Base-by-base conservation (phyloP, 768 basidiomycete genomes). In the Leccinum obscurum region DNA sequence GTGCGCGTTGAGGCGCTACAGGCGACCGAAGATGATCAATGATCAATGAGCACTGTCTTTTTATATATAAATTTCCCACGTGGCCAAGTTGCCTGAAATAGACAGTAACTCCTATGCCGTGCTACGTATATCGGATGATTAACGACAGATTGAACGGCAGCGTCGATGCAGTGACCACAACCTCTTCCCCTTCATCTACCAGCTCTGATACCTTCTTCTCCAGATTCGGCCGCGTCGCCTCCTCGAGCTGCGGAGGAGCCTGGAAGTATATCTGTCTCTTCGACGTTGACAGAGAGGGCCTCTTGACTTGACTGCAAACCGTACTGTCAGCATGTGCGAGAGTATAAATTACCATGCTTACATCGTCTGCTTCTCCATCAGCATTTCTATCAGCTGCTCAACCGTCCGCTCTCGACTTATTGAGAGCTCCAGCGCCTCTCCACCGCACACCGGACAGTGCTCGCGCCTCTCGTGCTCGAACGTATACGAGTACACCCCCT, bases 371-470 rank as follows among this genome's bases (percentile, higher is more conserved):
- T 83, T 88, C 76, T 94, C 95, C 2, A 85, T 80, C 63, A 98
- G 77, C 77, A 87, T 83, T 56, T 99, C 96, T 55, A 98, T 93
- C 56, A 99, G 77, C 54, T 85, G 80, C 67, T 97, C 94, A 26
- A 99, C 83, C 1, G 90, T 94, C 78, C 85, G 81, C 4, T 90
- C 89, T 30, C 80, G 79, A 58, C 80, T 85, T 60, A 97, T 83
- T 1, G 81, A 75, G 37, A 95, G 79, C 56, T 92, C 88, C 48
- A 95, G 76, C 0, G 90, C 79, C 72, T 96, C 92, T 35, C 95
- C 95, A 5, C 97, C 97, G 67, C 97, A 99, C 7, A 98, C 97
- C 3, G 97, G 97, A 72, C 97, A 99, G 69, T 98, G 93, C 1
- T 84, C 82, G 39, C 94, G 89, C 69, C 86, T 88, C 77, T 98